Conservation (phyloP, 768 basidiomycete species). For the Clathrus columnatus region DNA sequence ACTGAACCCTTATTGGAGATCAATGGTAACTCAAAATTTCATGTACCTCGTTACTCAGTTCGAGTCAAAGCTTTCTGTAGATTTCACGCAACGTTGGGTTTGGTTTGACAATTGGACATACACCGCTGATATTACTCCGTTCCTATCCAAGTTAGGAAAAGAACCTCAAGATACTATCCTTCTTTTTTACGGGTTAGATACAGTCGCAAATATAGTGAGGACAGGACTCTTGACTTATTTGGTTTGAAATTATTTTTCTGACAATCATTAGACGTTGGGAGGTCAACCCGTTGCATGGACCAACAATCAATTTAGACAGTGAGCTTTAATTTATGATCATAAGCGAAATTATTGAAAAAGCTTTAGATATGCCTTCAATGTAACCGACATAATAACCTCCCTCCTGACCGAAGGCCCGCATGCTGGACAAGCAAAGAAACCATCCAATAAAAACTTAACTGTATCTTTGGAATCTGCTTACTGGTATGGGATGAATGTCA, state of each 20-base stretch:
- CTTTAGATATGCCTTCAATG: constrained; percentile 37
- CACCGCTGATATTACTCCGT: constrained; percentile 42
- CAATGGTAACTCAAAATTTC: constrained; percentile 34
- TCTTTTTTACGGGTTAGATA: constrained; percentile 51
- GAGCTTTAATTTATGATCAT: neutral
- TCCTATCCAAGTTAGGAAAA: constrained; percentile 21
- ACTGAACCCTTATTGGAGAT: constrained; percentile 44
- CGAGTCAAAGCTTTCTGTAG: constrained; percentile 18
- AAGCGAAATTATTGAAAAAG: neutral
- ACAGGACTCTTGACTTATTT: neutral
- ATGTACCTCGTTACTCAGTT: neutral
- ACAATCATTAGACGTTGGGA: constrained; percentile 33
- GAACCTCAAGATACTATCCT: constrained; percentile 30
- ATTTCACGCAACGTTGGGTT: constrained; percentile 49
- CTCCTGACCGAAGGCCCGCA: constrained; percentile 14
- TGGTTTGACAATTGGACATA: constrained; percentile 52
- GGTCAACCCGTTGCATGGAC: constrained; percentile 49
- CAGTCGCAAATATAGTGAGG: constrained; percentile 45
- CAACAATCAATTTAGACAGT: constrained; percentile 46
- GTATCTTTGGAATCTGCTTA: constrained; percentile 46
- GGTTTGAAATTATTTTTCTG: neutral
- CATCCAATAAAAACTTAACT: constrained; percentile 34
- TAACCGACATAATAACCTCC: constrained; percentile 32
- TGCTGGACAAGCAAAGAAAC: neutral
- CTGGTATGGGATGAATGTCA: constrained; percentile 46